A percentile compares a stretch with the other conserved stretches of the same genome.
Evolutionary conservation across 352 stramenopile species (phyloP).

Genomic region (Globisporangium sylvaticum): DNA sequence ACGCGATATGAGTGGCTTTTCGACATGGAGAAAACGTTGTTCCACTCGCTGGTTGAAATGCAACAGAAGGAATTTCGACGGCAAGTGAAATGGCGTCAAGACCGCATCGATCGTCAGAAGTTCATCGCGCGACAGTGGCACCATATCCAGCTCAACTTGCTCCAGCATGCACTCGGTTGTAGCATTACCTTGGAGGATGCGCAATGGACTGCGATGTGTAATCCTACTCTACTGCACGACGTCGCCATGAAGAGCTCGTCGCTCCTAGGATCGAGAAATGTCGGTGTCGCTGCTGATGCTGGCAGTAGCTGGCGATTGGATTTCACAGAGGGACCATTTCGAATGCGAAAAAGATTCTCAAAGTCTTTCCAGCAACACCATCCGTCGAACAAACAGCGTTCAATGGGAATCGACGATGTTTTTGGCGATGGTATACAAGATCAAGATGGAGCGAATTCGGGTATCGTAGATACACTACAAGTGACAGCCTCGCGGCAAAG

Average conservation of each 20-base stretch:
- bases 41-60: conserved; percentile 31
- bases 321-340: conserved; percentile 59
- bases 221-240: conserved; percentile 2
- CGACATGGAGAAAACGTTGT: conserved; percentile 28
- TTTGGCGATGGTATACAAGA: neutral
- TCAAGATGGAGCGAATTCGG: neutral
- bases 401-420: too few relatives aligned
- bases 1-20: conserved; percentile 38
- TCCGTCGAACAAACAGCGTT: neutral
- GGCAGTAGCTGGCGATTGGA: conserved; percentile 37
- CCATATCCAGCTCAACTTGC: conserved; percentile 26
- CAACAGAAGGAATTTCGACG: conserved; percentile 53
- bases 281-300: neutral
- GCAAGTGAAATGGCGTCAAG: conserved; percentile 66
- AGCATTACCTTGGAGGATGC: conserved; percentile 7
- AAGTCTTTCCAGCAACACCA: neutral
- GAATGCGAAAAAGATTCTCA: conserved; percentile 61
- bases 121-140: conserved; percentile 57
- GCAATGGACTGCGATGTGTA: conserved; percentile 1
- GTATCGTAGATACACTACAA: neutral
- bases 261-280: neutral
- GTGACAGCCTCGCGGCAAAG: neutral
- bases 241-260: neutral
- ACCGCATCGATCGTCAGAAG: conserved; percentile 59
- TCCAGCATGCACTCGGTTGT: conserved; percentile 23